Conservation (phyloP, 169 alveolate species). For the Eimeria maxima region DNA sequence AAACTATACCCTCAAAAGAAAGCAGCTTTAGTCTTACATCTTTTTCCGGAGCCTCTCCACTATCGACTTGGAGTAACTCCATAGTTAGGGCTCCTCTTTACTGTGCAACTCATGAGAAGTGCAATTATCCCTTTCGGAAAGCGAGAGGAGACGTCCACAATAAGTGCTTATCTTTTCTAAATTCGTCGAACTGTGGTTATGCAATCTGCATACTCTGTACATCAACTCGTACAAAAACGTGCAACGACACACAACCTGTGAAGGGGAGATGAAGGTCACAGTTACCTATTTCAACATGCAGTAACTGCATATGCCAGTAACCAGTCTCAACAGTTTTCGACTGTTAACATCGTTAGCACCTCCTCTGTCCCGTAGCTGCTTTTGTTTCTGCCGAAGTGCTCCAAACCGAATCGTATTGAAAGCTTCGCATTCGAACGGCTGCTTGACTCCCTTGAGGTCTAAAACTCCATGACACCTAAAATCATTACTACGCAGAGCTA, state of each 20-base stretch:
- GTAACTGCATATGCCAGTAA: no score
- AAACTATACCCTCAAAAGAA: not conserved
- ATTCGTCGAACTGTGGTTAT: not conserved
- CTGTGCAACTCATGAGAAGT: not conserved
- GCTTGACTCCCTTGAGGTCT: not conserved
- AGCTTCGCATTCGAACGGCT: not conserved
- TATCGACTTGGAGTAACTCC: not conserved
- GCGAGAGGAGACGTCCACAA: not conserved
- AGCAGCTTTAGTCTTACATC: no score
- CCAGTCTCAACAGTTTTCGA: no score
- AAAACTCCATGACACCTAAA: not conserved
- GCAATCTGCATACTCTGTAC: not conserved
- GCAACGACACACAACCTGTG: not conserved
- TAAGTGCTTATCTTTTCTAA: not conserved
- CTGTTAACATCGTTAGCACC: no score
- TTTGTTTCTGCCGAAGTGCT: not conserved
- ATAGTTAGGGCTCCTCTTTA: not conserved
- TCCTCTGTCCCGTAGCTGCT: not conserved
- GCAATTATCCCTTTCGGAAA: not conserved
- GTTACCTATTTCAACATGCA: not conserved
- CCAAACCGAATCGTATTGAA: not conserved
- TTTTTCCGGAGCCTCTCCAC: not conserved
- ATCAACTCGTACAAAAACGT: not conserved
- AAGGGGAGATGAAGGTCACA: not conserved
- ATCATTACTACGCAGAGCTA: not conserved